Conservation (phyloP, 2,329 filamentous ascomycete species). For the Aspergillus pseudotamarii region DNA sequence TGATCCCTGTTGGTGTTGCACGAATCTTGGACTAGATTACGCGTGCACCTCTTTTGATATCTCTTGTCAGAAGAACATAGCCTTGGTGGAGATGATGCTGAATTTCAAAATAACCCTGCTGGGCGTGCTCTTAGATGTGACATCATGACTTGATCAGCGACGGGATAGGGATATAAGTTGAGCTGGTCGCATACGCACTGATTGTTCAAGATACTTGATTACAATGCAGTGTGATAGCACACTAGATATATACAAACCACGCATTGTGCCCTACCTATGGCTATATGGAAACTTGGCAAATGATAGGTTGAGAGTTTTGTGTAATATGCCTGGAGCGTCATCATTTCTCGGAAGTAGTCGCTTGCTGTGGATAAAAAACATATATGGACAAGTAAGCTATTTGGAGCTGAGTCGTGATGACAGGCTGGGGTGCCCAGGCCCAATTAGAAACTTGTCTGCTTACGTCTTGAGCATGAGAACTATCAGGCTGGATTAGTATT, state of each 20-base stretch:
- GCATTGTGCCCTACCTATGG: background rate
- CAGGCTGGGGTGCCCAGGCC: background rate
- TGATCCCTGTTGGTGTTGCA: background rate
- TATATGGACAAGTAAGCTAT: background rate
- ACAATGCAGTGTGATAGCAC: background rate
- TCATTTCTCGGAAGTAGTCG: background rate
- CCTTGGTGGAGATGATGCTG: background rate
- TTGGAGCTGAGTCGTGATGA: background rate
- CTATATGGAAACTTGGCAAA: background rate
- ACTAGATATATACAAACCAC: background rate
- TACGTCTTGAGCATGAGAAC: background rate
- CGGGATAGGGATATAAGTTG: rapidly evolving
- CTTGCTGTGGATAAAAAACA: background rate
- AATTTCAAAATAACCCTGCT: background rate
- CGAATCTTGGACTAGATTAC: background rate
- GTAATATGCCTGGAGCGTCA: background rate
- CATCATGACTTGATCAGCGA: background rate
- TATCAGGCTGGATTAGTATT: background rate
- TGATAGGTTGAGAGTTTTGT: background rate
- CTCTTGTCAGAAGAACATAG: background rate
- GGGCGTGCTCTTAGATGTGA: background rate
- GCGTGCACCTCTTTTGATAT: background rate
- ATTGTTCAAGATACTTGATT: background rate
- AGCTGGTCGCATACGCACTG: background rate
- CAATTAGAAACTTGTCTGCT: background rate